Evolutionary conservation across 75 land plant genomes (phyloP), one percentile per base, ranked within the genome.

Genomic region (Azolla pinnata): DNA sequence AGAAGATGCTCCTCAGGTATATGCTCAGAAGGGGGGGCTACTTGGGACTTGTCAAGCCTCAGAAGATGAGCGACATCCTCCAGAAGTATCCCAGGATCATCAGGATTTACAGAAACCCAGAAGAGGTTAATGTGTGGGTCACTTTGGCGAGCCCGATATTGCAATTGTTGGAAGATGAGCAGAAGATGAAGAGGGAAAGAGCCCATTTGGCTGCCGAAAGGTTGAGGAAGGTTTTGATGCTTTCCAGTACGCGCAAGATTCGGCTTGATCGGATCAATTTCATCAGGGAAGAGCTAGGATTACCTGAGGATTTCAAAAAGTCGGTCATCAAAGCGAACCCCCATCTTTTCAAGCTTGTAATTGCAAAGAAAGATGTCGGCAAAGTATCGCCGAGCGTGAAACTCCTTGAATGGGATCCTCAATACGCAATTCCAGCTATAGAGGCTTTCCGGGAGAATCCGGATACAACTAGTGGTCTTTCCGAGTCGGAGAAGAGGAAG

Each of bases 271-370:
- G 81, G 56, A 56, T 85, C 8, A 67, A 81, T 23, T 56, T 73
- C 49, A 71, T 76, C 5, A 44, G 82, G 33, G 31, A 25, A 7
- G 88, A 82, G 31, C 65, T 85, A 16, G 88, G 82, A n/a, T 69
- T 85, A 23, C 88, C 85, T 2, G 88, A 81, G 17, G 85, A 85
- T 34, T 82, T 85, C 28, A 84, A 85, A 59, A 57, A 52, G 29
- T 69, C 79, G 29, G 74, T 82, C 12, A 30, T 85, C 49, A 79
- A 75, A 23, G 59, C 73, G 18, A 21, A 82, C 55, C 85, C 88
- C 4, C 51, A 60, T n/a, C 67, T 58, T 59, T 85, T 85, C 66
- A 35, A 81, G 29, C 63, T 85, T 53, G 56, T 75, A 33, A 66
- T 62, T 48, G 66, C 67, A 23, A 33, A 63, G 8, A 30, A 1